Evolutionary conservation across 805 yeast species (phyloP), one percentile per base, ranked within the genome.

Genomic region (Barnettozyma sucrosica): DNA sequence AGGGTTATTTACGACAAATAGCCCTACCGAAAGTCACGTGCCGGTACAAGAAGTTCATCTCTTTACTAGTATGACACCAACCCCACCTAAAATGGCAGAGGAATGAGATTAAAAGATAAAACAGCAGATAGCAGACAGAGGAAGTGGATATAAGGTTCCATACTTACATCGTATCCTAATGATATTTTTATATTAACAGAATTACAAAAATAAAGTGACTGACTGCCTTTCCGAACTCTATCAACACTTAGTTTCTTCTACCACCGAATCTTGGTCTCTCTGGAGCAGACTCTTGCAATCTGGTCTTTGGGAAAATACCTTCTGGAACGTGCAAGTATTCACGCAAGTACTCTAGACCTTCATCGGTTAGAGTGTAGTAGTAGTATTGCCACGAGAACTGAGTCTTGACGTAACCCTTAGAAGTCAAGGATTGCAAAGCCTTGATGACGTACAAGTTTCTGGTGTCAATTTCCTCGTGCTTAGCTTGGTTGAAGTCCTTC

Each of bases 341-440:
- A 80, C 97, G 87, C 71, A 93, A 85, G 86, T 80, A 93, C 72
- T 89, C 96, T 62, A 93, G 92, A 85, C 99, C 99, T 78, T 88
- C 97, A 72, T 93, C 98, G 72, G 98, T 93, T 73, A 93, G 86
- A 81, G 99, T 89, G 95, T 93, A 93, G 96, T 93, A 93, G 81
- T 93, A 93, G 84, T 89, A 89, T 84, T 90, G 97, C 99, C 99
- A 93, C 70, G 98, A 92, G 85, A 92, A 93, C 80, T 89, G 98
- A 67, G 99, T 93, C 88, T 92, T 89, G 77, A 93, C 98, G 85
- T 70, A 93, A 75, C 99, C 99, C 77, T 85, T 89, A 58, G 99
- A 93, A 71, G 96, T 89, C 76, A 93, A 88, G 58, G 98, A 92
- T 81, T 93, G 99, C 76, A 93, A 84, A 70, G 99, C 97, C 85